A percentile compares a stretch with the other conserved stretches of the same genome.
Conservation (phyloP, 75 land plant species). For the Cryptomeria japonica region DNA sequence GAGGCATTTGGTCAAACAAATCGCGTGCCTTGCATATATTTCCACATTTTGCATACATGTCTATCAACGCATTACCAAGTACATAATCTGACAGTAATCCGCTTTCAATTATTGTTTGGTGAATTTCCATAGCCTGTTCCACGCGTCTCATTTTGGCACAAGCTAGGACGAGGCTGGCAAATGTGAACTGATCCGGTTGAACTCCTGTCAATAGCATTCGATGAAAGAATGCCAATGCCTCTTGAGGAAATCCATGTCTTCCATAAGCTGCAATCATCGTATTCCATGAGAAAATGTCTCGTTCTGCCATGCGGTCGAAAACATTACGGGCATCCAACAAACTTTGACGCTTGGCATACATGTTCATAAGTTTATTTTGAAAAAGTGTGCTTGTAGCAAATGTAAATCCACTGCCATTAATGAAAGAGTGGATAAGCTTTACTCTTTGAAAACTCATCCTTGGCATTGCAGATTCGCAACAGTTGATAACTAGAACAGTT, state of each 20-base stretch:
- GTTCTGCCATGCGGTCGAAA: constrained; percentile 4
- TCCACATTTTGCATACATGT: background rate
- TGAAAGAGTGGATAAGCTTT: constrained; percentile 9
- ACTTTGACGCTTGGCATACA: constrained; percentile 14
- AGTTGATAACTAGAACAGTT: background rate
- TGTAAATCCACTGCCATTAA: background rate
- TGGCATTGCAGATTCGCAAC: background rate
- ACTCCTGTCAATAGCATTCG: background rate
- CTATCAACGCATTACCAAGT: background rate
- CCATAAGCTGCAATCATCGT: too few species aligned
- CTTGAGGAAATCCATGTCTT: background rate
- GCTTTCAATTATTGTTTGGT: background rate
- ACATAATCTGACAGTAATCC: background rate
- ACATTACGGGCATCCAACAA: constrained; percentile 6
- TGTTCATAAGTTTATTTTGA: background rate
- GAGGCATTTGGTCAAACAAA: constrained; percentile 4
- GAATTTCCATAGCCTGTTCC: background rate
- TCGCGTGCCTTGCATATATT: background rate
- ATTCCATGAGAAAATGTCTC: background rate
- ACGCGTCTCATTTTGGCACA: background rate
- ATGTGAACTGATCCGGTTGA: background rate
- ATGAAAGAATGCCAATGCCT: background rate
- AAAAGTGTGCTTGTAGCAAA: background rate
- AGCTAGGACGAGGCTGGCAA: background rate
- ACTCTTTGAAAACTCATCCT: background rate